A percentile compares a stretch with the other conserved stretches of the same genome.
Conservation (phyloP, 805 yeast genomes). For the Maudiozyma serrabonitensis region DNA sequence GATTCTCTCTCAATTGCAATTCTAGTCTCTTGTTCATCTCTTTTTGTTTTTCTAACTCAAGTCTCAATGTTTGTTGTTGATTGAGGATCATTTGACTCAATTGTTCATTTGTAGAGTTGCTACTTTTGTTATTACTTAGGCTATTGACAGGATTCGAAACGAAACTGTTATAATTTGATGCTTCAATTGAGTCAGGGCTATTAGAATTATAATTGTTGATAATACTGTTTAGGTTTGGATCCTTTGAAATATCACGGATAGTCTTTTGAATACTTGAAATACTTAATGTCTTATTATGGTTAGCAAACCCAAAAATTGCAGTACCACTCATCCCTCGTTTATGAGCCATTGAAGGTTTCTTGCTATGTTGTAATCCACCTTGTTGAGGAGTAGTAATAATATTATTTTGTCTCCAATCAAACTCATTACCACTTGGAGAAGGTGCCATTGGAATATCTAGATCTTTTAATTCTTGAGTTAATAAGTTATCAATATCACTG, state of each 20-base stretch:
- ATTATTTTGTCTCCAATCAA: conserved; percentile 16
- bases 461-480: conserved; percentile 52
- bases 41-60: conserved; percentile 26
- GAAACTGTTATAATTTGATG: not conserved
- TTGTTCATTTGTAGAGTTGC: not conserved
- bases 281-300: conserved; percentile 54
- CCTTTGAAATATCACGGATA: conserved; percentile 6
- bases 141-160: not conserved
- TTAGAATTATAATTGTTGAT: not conserved
- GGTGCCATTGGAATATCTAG: conserved; percentile 48
- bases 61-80: conserved; percentile 25
- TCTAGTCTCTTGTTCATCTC: conserved; percentile 24
- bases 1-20: conserved; percentile 21
- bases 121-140: not conserved
- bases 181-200: not conserved
- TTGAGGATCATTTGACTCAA: conserved; percentile 10
- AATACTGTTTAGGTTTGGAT: conserved; percentile 3
- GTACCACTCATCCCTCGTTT: conserved; percentile 64
- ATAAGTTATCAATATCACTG: conserved; percentile 44
- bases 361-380: not conserved
- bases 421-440: not conserved
- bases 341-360: conserved; percentile 30
- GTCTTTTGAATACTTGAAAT: conserved; percentile 37
- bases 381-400: conserved; percentile 4
- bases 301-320: conserved; percentile 65